Evolutionary conservation across 2,329 filamentous ascomycete species (phyloP).

Genomic region (Penicillium sp.): DNA sequence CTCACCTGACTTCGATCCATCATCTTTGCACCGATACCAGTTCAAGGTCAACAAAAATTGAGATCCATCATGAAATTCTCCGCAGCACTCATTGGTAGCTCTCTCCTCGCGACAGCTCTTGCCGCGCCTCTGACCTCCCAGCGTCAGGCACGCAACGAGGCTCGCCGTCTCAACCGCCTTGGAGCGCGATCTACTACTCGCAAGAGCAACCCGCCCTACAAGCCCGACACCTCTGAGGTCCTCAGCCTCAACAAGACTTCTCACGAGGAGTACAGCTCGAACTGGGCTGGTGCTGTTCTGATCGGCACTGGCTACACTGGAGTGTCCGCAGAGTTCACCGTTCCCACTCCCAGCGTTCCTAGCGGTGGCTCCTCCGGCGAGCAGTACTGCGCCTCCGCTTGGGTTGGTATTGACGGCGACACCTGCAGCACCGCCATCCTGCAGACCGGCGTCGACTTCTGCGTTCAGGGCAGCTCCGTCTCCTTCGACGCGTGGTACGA

Average conservation of each 20-base stretch:
- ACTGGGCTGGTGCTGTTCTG: conserved; percentile 60
- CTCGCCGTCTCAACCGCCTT: conserved; percentile 28
- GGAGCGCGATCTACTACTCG: conserved; percentile 11
- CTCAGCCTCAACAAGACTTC: conserved; percentile 35
- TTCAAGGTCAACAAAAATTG: no score
- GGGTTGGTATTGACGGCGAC: conserved; percentile 62
- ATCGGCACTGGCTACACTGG: conserved; percentile 50
- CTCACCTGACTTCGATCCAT: neutral
- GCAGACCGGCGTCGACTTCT: conserved; percentile 58
- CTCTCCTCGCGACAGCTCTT: conserved; percentile 45
- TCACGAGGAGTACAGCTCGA: conserved; percentile 51
- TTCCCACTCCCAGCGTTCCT: conserved; percentile 48
- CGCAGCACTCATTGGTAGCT: conserved; percentile 33
- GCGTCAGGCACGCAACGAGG: conserved; percentile 34
- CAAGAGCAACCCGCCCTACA: conserved; percentile 33
- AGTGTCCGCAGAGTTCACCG: conserved; percentile 54
- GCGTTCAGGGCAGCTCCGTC: conserved; percentile 40
- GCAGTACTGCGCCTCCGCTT: conserved; percentile 41
- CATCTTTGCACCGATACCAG: neutral
- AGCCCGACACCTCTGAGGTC: conserved; percentile 27
- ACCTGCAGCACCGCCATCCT: conserved; percentile 53
- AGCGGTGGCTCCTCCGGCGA: conserved; percentile 32
- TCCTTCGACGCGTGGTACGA: conserved; percentile 59
- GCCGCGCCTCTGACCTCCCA: conserved; percentile 50
- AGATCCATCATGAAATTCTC: conserved; percentile 55